A percentile compares a stretch with the other conserved stretches of the same genome.
Conservation (phyloP, 2,329 filamentous ascomycete species). For the Venturia nashicola region DNA sequence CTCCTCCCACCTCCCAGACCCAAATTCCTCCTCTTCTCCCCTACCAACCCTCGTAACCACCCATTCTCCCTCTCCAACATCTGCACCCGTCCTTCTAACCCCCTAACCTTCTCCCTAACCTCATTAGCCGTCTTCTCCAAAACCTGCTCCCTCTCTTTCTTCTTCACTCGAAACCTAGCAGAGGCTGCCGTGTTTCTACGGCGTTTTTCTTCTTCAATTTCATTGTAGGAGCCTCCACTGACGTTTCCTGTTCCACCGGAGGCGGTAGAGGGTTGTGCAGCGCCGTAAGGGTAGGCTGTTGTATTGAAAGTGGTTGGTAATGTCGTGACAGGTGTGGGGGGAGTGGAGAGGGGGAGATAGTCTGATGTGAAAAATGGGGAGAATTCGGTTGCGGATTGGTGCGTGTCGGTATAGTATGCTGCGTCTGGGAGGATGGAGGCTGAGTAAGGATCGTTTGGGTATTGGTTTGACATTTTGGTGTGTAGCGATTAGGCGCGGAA, state of each 20-base stretch:
- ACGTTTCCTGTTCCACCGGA: constrained; percentile 22
- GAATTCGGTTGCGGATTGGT: neutral
- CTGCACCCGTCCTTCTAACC: constrained; percentile 32
- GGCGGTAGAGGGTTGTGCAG: neutral
- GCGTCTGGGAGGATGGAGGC: neutral
- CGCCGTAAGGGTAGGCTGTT: neutral
- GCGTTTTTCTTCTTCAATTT: constrained; percentile 40
- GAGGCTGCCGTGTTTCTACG: constrained; percentile 40
- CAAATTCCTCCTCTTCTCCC: constrained; percentile 21
- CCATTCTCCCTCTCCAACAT: constrained; percentile 41
- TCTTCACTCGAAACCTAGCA: constrained; percentile 41
- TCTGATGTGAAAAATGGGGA: neutral
- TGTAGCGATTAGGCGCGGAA: too few relatives aligned
- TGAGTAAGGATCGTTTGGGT: neutral
- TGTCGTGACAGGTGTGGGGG: neutral
- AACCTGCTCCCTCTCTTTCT: constrained; percentile 41
- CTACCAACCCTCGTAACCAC: constrained; percentile 39
- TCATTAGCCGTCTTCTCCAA: constrained; percentile 39
- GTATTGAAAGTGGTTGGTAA: neutral
- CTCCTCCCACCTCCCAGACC: neutral
- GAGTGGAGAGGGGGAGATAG: neutral
- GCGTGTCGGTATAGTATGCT: neutral
- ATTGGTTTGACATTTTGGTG: neutral
- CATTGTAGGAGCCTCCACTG: constrained; percentile 23
- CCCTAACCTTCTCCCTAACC: constrained; percentile 34